These are phyloP conservation scores for Phylloboletellus chloephorus DNA, from an alignment of 1,284 basidiomycete species.

Conservation along the genomic window DNA sequence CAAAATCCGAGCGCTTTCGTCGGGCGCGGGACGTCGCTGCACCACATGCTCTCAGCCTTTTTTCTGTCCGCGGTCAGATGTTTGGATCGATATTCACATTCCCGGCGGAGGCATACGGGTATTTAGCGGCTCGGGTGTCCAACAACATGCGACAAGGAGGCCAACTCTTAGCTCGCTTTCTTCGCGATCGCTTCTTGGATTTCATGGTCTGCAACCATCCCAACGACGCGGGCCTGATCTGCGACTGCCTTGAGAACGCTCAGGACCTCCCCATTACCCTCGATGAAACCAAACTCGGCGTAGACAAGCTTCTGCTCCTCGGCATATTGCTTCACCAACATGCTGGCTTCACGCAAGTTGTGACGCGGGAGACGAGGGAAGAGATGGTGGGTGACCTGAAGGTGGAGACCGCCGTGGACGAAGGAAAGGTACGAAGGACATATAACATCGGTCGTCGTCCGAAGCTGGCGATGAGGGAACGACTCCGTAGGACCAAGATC, in stretches of 20 bases:
- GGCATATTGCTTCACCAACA: constrained; percentile 83
- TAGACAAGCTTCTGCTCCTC: constrained; percentile 80
- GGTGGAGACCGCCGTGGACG: constrained; percentile 88
- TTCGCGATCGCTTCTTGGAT: constrained; percentile 54
- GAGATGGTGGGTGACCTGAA: constrained; percentile 96
- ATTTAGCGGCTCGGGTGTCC: constrained; percentile 11
- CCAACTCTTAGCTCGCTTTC: constrained; percentile 25
- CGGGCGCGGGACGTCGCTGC: constrained; percentile 29
- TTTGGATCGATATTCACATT: not conserved
- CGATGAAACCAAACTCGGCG: constrained; percentile 84
- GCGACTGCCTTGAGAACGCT: constrained; percentile 77
- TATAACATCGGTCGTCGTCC: constrained; percentile 94
- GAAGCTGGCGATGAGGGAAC: constrained; percentile 88
- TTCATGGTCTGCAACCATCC: constrained; percentile 65
- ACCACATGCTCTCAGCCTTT: constrained; percentile 32
- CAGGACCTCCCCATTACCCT: constrained; percentile 77
- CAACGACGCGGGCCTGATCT: constrained; percentile 73
- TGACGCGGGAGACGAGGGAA: constrained; percentile 95
- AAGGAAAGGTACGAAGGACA: constrained; percentile 83
- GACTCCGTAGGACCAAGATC: constrained; percentile 90
- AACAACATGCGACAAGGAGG: not conserved
- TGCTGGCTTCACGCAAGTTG: constrained; percentile 78
- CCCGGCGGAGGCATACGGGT: constrained; percentile 13
- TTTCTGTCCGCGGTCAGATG: constrained; percentile 23
- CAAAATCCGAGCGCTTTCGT: constrained; percentile 35